These are phyloP conservation scores for Annulohypoxylon nitens DNA, from an alignment of 495 filamentous ascomycete species.

Conservation along the genomic window DNA sequence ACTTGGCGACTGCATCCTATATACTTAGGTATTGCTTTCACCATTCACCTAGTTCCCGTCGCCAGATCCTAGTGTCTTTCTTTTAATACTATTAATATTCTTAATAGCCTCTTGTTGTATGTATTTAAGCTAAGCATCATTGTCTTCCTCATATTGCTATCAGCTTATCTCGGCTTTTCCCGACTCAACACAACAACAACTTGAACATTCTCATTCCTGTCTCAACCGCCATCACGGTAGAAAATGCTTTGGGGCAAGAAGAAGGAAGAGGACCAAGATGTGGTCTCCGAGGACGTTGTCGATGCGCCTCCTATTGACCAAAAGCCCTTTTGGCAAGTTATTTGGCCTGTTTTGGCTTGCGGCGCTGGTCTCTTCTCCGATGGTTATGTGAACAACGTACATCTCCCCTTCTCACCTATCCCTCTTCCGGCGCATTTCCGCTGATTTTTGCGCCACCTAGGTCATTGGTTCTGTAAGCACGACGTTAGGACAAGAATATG, in stretches of 20 bases:
- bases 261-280: conserved; percentile 24
- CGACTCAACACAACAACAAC: background rate
- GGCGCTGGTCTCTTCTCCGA: conserved; percentile 92
- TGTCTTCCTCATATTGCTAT: conserved; percentile 4
- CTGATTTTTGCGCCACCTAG: conserved; percentile 54
- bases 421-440: background rate
- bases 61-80: conserved; percentile 16
- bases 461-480: conserved; percentile 88
- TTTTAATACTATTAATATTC: background rate
- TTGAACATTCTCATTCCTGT: background rate
- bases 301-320: conserved; percentile 45
- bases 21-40: conserved; percentile 8
- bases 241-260: conserved; percentile 41
- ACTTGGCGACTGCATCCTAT: background rate
- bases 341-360: conserved; percentile 76
- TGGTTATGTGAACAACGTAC: conserved; percentile 85
- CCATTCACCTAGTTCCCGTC: conserved; percentile 13
- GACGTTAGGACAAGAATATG: conserved; percentile 74
- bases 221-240: background rate
- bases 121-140: background rate
- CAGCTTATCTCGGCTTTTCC: conserved; percentile 21
- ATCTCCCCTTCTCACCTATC: conserved; percentile 43
- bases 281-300: conserved; percentile 15
- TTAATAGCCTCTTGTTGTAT: background rate
- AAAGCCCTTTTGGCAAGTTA: conserved; percentile 50